phyloP scores from a whole-genome alignment of 179 eudicot species.

The Drosera spatulata region DNA sequence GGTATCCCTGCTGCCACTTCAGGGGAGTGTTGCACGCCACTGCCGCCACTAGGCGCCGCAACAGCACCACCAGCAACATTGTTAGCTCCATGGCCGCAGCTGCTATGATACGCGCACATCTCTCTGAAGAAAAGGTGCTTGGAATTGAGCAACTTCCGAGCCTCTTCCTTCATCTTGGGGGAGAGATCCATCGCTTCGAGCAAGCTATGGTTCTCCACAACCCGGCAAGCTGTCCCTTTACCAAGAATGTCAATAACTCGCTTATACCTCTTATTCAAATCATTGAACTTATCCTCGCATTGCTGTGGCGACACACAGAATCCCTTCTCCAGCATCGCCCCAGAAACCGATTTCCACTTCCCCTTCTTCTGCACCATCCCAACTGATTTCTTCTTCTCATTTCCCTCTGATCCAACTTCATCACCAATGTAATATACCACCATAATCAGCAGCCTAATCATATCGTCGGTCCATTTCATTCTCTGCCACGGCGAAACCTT shows the following conservation, averaged over 20 bases:
- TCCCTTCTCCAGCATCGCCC: conserved; percentile 47
- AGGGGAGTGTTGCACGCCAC: conserved; percentile 12
- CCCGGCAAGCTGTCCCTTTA: too few species aligned
- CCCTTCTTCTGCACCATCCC: too few species aligned
- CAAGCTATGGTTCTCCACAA: conserved; percentile 13
- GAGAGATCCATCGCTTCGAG: conserved; percentile 56
- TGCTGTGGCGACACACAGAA: conserved; percentile 83
- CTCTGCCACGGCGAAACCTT: conserved; percentile 50
- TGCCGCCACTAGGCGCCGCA: background rate
- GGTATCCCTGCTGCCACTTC: conserved; percentile 10
- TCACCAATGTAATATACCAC: conserved; percentile 77
- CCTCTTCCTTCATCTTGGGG: conserved; percentile 63
- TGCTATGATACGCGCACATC: conserved; percentile 87
- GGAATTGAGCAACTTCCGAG: conserved; percentile 58
- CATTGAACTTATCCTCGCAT: conserved; percentile 19
- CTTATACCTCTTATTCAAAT: conserved; percentile 76
- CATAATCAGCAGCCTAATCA: conserved; percentile 72
- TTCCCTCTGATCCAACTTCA: conserved; percentile 30
- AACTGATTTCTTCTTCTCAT: conserved; percentile 30
- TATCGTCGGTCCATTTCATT: conserved; percentile 61
- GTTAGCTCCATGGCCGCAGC: conserved; percentile 30
- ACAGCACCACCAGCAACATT: conserved; percentile 3
- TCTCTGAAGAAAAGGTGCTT: conserved; percentile 81
- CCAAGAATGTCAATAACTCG: conserved; percentile 61
- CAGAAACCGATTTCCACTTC: too few species aligned